Conservation (phyloP, 2,329 filamentous ascomycete genomes). For the Alternaria viburni region DNA sequence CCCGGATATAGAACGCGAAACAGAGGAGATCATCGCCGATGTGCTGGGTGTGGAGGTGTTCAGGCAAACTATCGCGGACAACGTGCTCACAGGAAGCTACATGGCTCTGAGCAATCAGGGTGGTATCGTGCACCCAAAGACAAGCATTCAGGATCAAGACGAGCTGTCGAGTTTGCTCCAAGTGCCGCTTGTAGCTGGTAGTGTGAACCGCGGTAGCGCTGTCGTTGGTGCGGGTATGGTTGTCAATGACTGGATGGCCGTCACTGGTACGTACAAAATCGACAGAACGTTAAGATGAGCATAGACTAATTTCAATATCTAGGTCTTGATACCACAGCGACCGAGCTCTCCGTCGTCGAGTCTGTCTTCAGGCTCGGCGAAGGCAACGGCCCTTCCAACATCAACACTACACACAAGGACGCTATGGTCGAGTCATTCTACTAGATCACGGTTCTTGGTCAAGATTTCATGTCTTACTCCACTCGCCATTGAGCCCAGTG, state of each 20-base stretch:
- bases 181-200: conserved; percentile 92
- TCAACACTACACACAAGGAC: conserved; percentile 89
- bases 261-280: conserved; percentile 61
- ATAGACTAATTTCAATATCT: conserved; percentile 1
- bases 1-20: conserved; percentile 95
- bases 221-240: conserved; percentile 98
- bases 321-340: conserved; percentile 94
- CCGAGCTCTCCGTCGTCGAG: conserved; percentile 94
- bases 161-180: conserved; percentile 92
- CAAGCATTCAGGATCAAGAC: conserved; percentile 95
- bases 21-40: conserved; percentile 97
- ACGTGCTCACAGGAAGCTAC: conserved; percentile 94
- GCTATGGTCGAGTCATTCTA: conserved; percentile 99
- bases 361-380: conserved; percentile 94
- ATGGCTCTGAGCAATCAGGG: conserved; percentile 97
- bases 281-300: not conserved
- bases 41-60: conserved; percentile 89
- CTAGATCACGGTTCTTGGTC: conserved; percentile 56
- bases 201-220: conserved; percentile 88
- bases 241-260: conserved; percentile 96
- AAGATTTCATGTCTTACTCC: not conserved
- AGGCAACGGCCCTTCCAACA: conserved; percentile 75
- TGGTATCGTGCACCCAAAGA: conserved; percentile 96
- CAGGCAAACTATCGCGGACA: conserved; percentile 93
- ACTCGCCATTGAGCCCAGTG: not conserved